Base-by-base conservation (phyloP, 345 rosid species). In the Eucalyptus pauciflora region DNA sequence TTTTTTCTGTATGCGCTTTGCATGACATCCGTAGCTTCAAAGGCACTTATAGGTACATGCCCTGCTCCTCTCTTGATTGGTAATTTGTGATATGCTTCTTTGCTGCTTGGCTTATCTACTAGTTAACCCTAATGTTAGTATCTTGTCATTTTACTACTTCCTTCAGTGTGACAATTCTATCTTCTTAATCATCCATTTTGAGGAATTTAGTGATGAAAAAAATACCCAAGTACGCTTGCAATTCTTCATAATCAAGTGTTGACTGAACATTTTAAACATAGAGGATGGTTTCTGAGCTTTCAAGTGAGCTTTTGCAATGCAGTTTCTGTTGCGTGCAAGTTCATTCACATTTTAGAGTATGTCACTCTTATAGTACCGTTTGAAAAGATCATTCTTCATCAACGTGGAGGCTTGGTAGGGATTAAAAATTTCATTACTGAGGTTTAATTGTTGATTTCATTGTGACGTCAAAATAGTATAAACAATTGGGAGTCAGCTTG, bases 11-110 rank as follows among this genome's bases (percentile, higher is more conserved):
- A 50, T 86, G 51, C 81, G 69, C 76, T 49, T 52, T 81, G 89
- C 46, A 43, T 87, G 92, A 90, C 91, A 86, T 89, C 90, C 91
- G 69, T 94, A 92, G 94, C 92, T 88, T 91, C 85, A 80, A 93
- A 92, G 92, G 91, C 92, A 93, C 92, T 92, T 92, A 93, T 91
- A 92, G 93, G 92, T 94, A 90, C 93, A 86, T 92, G 93, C 91
- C 87, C 88, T 93, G 93, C 91, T 92, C 87, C 93, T 89, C 89
- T 91, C 85, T 91, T 92, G 94, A 91, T 93, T 91, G 93, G 93
- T 93, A 92, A 94, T 92, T 92, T 89, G 89, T 93, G 94, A 93
- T 92, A 89, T 92, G 94, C 91, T 88, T 91, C 93, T 91, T 92
- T 91, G 91, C 93, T 91, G 93, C 93, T 93, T 90, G 91, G 79